A percentile compares a stretch with the other conserved stretches of the same genome.
Conservation (phyloP, 1,284 basidiomycete genomes). For the Ceratobasidium sp. region DNA sequence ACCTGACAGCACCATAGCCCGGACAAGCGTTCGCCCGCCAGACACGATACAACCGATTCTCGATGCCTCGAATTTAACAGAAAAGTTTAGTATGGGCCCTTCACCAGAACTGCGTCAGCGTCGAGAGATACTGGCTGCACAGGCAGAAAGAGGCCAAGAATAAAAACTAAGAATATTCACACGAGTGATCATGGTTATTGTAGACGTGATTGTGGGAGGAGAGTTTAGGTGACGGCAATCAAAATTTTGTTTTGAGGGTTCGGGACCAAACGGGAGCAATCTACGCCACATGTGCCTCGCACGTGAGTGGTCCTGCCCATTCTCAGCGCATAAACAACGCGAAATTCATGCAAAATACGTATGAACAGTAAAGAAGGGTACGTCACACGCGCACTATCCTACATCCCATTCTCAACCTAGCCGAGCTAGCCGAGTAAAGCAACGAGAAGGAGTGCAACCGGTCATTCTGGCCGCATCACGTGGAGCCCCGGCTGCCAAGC, state of each 20-base stretch:
- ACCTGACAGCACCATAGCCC: conserved; percentile 37
- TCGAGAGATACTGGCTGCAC: conserved; percentile 41
- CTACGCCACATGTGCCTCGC: background rate
- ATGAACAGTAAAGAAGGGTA: background rate
- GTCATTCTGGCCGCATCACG: conserved; percentile 1
- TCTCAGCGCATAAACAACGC: background rate
- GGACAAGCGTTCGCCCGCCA: conserved; percentile 10
- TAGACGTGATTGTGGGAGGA: background rate
- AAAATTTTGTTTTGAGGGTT: conserved; percentile 20
- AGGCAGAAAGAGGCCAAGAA: conserved; percentile 45
- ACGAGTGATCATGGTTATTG: background rate
- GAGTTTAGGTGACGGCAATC: background rate
- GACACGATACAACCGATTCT: conserved; percentile 41
- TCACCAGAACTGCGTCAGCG: conserved; percentile 46
- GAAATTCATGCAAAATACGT: background rate
- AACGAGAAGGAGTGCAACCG: background rate
- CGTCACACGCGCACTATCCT: background rate
- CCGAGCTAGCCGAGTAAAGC: background rate
- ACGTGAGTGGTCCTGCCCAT: background rate
- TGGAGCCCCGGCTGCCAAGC: conserved; percentile 5
- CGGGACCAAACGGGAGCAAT: background rate
- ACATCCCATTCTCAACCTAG: too few species aligned
- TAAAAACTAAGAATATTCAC: conserved; percentile 8
- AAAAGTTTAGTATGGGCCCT: conserved; percentile 35
- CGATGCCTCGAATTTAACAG: conserved; percentile 32